Percentiles rank a stretch among this genome's conserved stretches.
phyloP scores from a whole-genome alignment of 805 yeast genomes.

The Kuraishia borneana region DNA sequence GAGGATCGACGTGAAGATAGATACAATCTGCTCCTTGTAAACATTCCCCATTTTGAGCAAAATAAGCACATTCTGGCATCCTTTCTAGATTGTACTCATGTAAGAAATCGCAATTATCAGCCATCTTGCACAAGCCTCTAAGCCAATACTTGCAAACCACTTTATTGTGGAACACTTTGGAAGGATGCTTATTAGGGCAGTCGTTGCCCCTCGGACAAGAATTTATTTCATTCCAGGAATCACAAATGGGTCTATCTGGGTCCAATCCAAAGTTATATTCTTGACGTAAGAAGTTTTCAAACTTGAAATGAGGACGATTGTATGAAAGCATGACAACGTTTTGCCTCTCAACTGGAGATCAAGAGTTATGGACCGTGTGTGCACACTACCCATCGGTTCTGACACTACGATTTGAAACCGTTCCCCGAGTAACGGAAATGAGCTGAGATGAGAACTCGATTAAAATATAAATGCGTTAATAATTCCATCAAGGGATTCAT shows the following conservation, averaged over 20 bases:
- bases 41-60: conserved; percentile 73
- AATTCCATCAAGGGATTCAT: too few species aligned
- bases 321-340: too few species aligned
- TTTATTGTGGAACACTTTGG: conserved; percentile 51
- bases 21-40: conserved; percentile 92
- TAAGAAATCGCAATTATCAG: conserved; percentile 89
- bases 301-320: too few species aligned
- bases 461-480: too few species aligned
- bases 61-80: conserved; percentile 95
- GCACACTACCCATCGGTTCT: too few species aligned
- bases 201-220: conserved; percentile 78
- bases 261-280: conserved; percentile 78
- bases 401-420: too few species aligned
- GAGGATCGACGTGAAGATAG: conserved; percentile 85
- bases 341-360: too few species aligned
- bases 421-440: too few species aligned
- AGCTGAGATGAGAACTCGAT: too few species aligned
- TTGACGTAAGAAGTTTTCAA: conserved; percentile 71
- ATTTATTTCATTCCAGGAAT: conserved; percentile 52
- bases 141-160: conserved; percentile 98
- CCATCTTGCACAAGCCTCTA: conserved; percentile 92
- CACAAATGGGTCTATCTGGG: conserved; percentile 85
- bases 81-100: conserved; percentile 90
- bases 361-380: too few species aligned
- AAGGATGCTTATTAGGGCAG: conserved; percentile 77